Percentiles rank a stretch among this genome's conserved stretches.
Conservation (phyloP, 2,329 filamentous ascomycete genomes). For the Aspergillus eucalypticola region DNA sequence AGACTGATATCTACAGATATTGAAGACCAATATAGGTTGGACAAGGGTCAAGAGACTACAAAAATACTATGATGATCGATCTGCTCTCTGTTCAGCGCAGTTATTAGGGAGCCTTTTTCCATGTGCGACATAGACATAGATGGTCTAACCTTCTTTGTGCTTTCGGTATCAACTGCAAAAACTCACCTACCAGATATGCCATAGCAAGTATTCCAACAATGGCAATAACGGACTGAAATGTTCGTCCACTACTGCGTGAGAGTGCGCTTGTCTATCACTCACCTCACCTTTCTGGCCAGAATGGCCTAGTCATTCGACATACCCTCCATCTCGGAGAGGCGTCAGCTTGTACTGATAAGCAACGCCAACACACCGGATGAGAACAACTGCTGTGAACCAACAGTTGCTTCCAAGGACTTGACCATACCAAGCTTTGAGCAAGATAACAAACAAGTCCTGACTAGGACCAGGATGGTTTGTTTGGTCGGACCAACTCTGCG, state of each 20-base stretch:
- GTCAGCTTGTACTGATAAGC: slow-evolving; percentile 1
- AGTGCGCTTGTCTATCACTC: not conserved
- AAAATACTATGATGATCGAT: too few species aligned
- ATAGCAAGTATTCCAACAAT: not conserved
- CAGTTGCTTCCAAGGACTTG: not conserved
- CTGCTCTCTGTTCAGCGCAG: too few species aligned
- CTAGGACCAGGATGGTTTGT: not conserved
- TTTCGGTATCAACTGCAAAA: too few species aligned
- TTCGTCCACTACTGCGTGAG: too few species aligned
- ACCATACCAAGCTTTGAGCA: slow-evolving; percentile 11
- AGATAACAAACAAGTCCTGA: slow-evolving; percentile 14
- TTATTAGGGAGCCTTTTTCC: too few species aligned
- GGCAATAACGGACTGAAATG: not conserved
- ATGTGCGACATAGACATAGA: too few species aligned
- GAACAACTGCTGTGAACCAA: slow-evolving; percentile 10
- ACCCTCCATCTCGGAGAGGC: not conserved
- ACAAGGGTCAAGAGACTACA: too few species aligned
- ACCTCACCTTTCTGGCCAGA: not conserved
- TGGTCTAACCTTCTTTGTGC: too few species aligned
- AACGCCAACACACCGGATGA: not conserved
- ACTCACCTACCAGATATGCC: not conserved
- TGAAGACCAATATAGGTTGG: too few species aligned
- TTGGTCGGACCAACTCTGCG: not conserved
- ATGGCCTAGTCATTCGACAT: not conserved
- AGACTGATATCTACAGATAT: too few species aligned